Conservation (phyloP, 1,139 yeast species). For the Saccharomyces hybrid region DNA sequence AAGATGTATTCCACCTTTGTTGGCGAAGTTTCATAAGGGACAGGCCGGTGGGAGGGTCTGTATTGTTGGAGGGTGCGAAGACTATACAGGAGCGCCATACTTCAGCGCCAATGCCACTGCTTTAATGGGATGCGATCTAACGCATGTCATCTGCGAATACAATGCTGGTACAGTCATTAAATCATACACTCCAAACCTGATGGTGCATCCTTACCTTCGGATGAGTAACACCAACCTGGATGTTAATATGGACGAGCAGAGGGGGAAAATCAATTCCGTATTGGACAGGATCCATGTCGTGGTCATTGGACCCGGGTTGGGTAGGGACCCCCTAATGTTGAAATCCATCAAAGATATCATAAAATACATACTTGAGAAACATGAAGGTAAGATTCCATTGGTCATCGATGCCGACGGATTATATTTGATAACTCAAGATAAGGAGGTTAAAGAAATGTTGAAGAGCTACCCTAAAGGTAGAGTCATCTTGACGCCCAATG, state of each 20-base stretch:
- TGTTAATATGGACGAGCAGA: conserved; percentile 38
- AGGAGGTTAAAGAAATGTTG: conserved; percentile 31
- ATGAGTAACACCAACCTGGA: conserved; percentile 13
- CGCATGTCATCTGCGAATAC: conserved; percentile 77
- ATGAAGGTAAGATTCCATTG: conserved; percentile 46
- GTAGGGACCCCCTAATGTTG: conserved; percentile 68
- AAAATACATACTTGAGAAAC: conserved; percentile 33
- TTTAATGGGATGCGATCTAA: conserved; percentile 77
- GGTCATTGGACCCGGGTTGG: conserved; percentile 91
- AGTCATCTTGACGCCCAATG: conserved; percentile 73
- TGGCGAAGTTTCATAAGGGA: conserved; percentile 73
- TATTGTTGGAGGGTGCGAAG: conserved; percentile 90
- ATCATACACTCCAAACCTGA: conserved; percentile 81
- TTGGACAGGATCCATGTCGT: conserved; percentile 68
- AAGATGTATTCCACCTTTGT: conserved; percentile 65
- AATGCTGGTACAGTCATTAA: conserved; percentile 77
- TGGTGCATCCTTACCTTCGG: conserved; percentile 86
- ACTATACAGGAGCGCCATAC: conserved; percentile 90
- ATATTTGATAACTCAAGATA: conserved; percentile 35
- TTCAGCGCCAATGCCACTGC: conserved; percentile 83
- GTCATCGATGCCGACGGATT: conserved; percentile 88
- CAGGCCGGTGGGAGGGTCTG: conserved; percentile 81
- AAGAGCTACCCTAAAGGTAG: conserved; percentile 42
- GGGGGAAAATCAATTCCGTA: conserved; percentile 41
- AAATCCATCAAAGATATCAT: conserved; percentile 52